These are phyloP conservation scores for Desmodesmus armatus DNA, from an alignment of 139 green algal species.

Conservation along the genomic window DNA sequence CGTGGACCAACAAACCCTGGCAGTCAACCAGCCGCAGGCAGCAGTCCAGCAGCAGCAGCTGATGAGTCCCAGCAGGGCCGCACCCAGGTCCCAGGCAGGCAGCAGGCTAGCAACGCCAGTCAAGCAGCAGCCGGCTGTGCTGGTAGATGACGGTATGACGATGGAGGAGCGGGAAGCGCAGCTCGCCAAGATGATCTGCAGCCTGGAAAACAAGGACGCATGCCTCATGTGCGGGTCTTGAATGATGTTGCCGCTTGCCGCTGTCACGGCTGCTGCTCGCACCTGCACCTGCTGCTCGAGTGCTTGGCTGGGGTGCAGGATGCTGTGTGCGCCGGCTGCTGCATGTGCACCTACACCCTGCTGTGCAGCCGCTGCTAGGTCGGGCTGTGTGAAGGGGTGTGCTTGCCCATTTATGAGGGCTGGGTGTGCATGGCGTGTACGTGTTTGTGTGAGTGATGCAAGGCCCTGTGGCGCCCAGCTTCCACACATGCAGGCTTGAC, in stretches of 20 bases:
- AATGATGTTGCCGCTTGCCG: not conserved
- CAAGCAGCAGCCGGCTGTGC: conserved; percentile 32
- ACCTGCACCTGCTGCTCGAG: too few relatives aligned
- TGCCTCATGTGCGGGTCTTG: conserved; percentile 89
- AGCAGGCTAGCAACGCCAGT: not conserved
- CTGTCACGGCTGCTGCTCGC: not conserved
- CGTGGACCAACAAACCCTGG: conserved; percentile 88
- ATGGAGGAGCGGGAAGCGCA: conserved; percentile 69
- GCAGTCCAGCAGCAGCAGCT: not conserved
- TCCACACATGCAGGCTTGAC: too few relatives aligned
- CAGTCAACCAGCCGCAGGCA: conserved; percentile 45
- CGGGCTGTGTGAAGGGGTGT: too few relatives aligned
- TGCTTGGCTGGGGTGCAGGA: too few relatives aligned
- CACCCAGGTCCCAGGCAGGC: not conserved
- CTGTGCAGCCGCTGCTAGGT: too few relatives aligned
- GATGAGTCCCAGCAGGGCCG: conserved; percentile 37
- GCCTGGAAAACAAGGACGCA: conserved; percentile 96
- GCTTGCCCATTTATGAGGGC: too few relatives aligned
- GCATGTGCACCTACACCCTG: too few relatives aligned
- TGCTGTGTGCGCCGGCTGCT: too few relatives aligned
- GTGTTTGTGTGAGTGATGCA: too few relatives aligned
- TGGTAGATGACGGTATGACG: conserved; percentile 38
- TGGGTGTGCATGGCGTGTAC: too few relatives aligned
- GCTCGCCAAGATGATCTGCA: conserved; percentile 93
- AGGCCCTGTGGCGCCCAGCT: too few relatives aligned